phyloP scores from a whole-genome alignment of 805 yeast genomes.

The Pichia ethanolica region DNA sequence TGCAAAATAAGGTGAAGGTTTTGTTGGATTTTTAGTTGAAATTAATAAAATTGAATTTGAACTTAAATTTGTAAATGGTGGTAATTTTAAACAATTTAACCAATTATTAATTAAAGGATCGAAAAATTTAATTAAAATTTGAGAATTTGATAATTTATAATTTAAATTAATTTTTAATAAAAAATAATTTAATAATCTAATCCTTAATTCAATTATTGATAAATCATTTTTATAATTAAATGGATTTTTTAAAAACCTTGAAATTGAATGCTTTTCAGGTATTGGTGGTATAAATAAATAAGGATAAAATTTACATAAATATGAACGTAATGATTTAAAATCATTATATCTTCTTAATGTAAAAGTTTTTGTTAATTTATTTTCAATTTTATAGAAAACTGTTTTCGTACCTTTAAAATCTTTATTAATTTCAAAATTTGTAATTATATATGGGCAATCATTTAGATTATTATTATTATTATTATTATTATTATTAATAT shows the following conservation, averaged over 20 bases:
- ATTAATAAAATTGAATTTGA: constrained; percentile 43
- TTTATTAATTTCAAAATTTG: constrained; percentile 17
- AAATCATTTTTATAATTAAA: constrained; percentile 26
- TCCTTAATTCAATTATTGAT: constrained; percentile 39
- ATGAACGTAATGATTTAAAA: constrained; percentile 72
- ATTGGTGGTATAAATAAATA: constrained; percentile 89
- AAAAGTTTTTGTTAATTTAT: constrained; percentile 5
- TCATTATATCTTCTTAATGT: constrained; percentile 80
- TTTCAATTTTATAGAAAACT: constrained; percentile 25
- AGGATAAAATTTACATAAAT: constrained; percentile 68
- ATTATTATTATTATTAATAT: no score
- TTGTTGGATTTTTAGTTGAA: constrained; percentile 43
- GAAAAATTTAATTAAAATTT: constrained; percentile 38
- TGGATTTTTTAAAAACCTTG: constrained; percentile 27
- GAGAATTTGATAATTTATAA: constrained; percentile 30
- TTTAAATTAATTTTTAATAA: constrained; percentile 33
- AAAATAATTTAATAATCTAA: constrained; percentile 38
- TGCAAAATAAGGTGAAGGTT: constrained; percentile 41
- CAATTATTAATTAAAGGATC: constrained; percentile 46
- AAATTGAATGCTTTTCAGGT: constrained; percentile 71
- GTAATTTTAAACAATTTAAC: constrained; percentile 35
- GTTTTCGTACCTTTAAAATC: constrained; percentile 26
- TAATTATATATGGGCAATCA: constrained; percentile 6
- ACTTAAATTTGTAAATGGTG: constrained; percentile 34
- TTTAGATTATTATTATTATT: no score